Evolutionary conservation across 768 basidiomycete species (phyloP).

Genomic region (Austroboletus festivus): DNA sequence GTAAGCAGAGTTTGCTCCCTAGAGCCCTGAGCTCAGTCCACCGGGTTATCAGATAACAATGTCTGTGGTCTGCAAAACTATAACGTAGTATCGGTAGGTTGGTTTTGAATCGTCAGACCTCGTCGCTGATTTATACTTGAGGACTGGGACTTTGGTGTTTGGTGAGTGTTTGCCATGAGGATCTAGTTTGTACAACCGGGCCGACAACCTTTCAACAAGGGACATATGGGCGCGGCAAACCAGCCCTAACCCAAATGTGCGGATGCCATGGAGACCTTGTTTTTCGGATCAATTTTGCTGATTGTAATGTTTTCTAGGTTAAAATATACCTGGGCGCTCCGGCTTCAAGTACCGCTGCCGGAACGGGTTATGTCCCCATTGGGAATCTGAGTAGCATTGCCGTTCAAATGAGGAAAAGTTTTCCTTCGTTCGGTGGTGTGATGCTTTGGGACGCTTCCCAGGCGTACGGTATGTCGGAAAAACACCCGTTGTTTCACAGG

Average conservation of each 20-base stretch:
- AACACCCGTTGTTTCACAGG: neutral
- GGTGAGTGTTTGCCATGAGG: slow-evolving; percentile 14
- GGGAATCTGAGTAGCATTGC: slow-evolving; percentile 33
- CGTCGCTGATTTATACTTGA: slow-evolving; percentile 18
- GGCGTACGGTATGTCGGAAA: slow-evolving; percentile 28
- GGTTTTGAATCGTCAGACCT: neutral
- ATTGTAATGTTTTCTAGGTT: slow-evolving; percentile 17
- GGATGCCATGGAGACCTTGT: slow-evolving; percentile 2
- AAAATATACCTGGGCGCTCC: slow-evolving; percentile 45
- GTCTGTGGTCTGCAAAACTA: slow-evolving; percentile 46
- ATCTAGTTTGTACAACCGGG: neutral
- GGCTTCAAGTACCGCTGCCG: slow-evolving; percentile 40
- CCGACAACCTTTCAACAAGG: slow-evolving; percentile 31
- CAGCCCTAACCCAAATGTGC: slow-evolving; percentile 40
- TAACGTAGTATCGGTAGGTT: slow-evolving; percentile 49
- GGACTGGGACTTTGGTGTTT: slow-evolving; percentile 45
- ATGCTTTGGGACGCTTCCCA: slow-evolving; percentile 47
- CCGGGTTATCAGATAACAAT: slow-evolving; percentile 38
- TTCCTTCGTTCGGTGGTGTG: slow-evolving; percentile 43
- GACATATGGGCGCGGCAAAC: slow-evolving; percentile 43
- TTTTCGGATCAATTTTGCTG: slow-evolving; percentile 1
- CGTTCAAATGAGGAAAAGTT: slow-evolving; percentile 34
- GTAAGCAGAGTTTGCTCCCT: slow-evolving; percentile 14
- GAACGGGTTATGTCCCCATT: slow-evolving; percentile 37
- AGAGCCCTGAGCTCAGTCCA: neutral